Evolutionary conservation across 495 filamentous ascomycete species (phyloP).

Genomic region (Hamigera avellanea): DNA sequence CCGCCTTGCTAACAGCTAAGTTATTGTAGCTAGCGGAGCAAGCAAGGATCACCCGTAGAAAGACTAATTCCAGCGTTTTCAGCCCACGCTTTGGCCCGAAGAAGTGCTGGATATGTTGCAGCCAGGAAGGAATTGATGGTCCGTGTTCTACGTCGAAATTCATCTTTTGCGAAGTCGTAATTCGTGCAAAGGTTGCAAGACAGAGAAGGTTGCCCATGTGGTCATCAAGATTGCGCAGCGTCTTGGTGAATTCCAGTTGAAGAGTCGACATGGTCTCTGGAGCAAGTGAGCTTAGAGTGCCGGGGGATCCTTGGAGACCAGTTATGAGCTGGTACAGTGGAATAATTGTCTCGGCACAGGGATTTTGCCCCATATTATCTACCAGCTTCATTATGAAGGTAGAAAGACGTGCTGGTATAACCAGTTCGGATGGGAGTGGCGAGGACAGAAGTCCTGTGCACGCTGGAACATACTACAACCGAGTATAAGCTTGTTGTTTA

Average conservation of each 20-base stretch:
- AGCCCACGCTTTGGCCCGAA: constrained; percentile 35
- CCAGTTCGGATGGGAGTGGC: constrained; percentile 21
- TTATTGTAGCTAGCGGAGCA: constrained; percentile 32
- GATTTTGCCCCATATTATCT: constrained; percentile 16
- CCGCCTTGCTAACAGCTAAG: constrained; percentile 24
- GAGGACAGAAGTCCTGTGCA: constrained; percentile 32
- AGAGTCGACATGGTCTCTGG: constrained; percentile 28
- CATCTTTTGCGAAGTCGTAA: constrained; percentile 15
- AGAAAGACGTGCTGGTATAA: constrained; percentile 28
- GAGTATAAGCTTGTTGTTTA: no score
- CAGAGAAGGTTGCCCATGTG: constrained; percentile 38
- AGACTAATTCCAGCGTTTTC: constrained; percentile 45
- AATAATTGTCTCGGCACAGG: constrained; percentile 29
- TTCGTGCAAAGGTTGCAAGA: constrained; percentile 35
- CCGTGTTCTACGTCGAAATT: constrained; percentile 5
- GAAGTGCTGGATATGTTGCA: constrained; percentile 33
- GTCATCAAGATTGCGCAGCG: constrained; percentile 33
- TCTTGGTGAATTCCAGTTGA: constrained; percentile 33
- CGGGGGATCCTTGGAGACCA: constrained; percentile 18
- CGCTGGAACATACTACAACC: constrained; percentile 22
- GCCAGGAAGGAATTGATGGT: constrained; percentile 15
- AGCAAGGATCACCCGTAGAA: constrained; percentile 39
- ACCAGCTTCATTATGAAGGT: constrained; percentile 30
- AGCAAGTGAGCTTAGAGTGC: constrained; percentile 22
- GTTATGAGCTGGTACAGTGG: constrained; percentile 31